Conservation (phyloP, 306 rosid species). For the Nissolia schottii region DNA sequence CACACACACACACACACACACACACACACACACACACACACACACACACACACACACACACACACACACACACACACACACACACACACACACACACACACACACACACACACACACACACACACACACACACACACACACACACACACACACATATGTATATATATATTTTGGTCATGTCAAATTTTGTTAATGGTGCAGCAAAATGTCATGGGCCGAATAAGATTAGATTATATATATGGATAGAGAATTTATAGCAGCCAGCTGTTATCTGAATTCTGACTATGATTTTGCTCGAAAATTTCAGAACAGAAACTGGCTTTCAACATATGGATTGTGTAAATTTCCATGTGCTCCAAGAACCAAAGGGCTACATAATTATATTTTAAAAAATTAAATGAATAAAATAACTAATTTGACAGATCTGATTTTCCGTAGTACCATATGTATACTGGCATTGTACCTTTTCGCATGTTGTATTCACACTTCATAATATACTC, state of each 20-base stretch:
- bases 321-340: conserved; percentile 10
- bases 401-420: neutral
- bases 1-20: too few species aligned
- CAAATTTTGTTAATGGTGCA: neutral
- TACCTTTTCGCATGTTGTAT: conserved; percentile 29
- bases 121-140: too few species aligned
- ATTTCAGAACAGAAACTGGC: conserved; percentile 23
- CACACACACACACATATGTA: too few species aligned
- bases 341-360: conserved; percentile 34
- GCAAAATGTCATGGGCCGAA: conserved; percentile 19
- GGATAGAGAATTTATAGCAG: neutral
- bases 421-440: conserved; percentile 44
- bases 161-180: too few species aligned
- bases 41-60: too few species aligned
- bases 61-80: too few species aligned
- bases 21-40: too few species aligned
- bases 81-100: too few species aligned
- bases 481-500: conserved; percentile 27
- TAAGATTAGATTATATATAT: neutral
- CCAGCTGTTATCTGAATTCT: conserved; percentile 34
- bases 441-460: conserved; percentile 28
- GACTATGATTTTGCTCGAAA: conserved; percentile 15
- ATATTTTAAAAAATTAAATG: neutral
- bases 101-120: too few species aligned
- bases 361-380: too few species aligned